phyloP scores from a whole-genome alignment of 2,329 filamentous ascomycete species.

The Aspergillus sp. region DNA sequence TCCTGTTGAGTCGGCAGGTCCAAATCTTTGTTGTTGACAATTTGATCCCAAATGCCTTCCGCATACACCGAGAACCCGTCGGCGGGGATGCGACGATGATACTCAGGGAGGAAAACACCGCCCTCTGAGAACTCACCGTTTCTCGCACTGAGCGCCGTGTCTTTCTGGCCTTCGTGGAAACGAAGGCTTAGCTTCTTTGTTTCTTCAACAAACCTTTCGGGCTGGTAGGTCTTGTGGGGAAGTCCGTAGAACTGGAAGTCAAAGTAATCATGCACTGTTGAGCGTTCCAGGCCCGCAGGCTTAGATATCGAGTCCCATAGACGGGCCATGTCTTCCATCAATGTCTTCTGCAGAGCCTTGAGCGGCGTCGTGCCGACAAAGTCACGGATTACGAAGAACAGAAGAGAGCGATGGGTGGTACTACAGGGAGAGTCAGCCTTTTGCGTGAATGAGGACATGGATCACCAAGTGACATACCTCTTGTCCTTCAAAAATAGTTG shows the following conservation, averaged over 20 bases:
- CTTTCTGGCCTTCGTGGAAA: conserved; percentile 78
- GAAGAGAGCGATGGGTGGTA: conserved; percentile 81
- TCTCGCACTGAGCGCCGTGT: conserved; percentile 61
- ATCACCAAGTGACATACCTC: conserved; percentile 58
- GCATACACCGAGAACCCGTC: conserved; percentile 96
- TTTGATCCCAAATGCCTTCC: conserved; percentile 95
- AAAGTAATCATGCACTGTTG: conserved; percentile 94
- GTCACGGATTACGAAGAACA: conserved; percentile 99
- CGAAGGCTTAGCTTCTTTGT: conserved; percentile 76
- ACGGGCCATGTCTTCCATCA: conserved; percentile 85
- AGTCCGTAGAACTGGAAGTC: conserved; percentile 96
- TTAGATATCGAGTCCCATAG: conserved; percentile 95
- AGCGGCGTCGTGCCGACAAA: conserved; percentile 91
- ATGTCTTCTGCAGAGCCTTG: conserved; percentile 81
- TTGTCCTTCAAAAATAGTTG: conserved; percentile 96
- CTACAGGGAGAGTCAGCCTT: conserved; percentile 47
- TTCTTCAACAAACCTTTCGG: conserved; percentile 82
- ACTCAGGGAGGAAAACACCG: conserved; percentile 86
- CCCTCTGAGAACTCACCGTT: conserved; percentile 72
- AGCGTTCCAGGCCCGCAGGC: conserved; percentile 81
- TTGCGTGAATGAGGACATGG: background rate
- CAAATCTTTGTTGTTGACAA: conserved; percentile 97
- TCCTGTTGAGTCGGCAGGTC: conserved; percentile 97
- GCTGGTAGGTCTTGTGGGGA: conserved; percentile 94
- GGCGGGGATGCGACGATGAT: conserved; percentile 91